Conservation (phyloP, 768 basidiomycete genomes). For the Pseudohyphozyma bogoriensis region DNA sequence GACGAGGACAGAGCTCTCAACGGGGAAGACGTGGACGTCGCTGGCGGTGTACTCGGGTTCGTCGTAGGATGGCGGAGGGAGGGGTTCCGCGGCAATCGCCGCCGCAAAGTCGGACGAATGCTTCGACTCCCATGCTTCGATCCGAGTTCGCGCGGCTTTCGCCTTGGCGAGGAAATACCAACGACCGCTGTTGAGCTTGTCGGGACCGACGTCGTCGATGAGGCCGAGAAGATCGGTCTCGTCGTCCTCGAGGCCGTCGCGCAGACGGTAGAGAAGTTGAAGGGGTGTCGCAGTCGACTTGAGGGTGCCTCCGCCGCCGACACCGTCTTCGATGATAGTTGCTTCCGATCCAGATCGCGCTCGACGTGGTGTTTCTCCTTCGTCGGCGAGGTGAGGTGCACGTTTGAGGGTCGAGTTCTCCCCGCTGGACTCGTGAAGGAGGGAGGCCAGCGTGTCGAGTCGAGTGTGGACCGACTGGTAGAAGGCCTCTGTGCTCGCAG, state of each 20-base stretch:
- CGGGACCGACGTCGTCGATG: neutral
- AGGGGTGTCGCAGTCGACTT: neutral
- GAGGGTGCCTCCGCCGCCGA: neutral
- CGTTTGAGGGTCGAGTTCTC: neutral
- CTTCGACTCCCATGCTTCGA: slow-evolving; percentile 13
- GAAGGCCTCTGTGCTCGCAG: neutral
- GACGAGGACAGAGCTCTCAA: slow-evolving; percentile 4
- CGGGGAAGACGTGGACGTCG: slow-evolving; percentile 6
- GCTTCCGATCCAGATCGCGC: neutral
- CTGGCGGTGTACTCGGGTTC: slow-evolving; percentile 10
- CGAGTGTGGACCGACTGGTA: neutral
- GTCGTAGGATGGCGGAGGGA: neutral
- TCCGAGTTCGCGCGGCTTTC: neutral
- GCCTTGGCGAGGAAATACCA: slow-evolving; percentile 2
- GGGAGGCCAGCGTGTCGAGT: neutral
- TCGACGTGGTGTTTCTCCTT: neutral
- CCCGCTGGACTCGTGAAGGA: neutral
- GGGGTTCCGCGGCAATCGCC: neutral
- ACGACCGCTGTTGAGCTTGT: slow-evolving; percentile 9
- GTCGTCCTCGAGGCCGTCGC: neutral
- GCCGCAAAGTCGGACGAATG: neutral
- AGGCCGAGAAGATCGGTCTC: neutral
- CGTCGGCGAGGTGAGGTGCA: neutral
- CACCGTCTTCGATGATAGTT: neutral
- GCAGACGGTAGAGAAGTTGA: neutral